Base-by-base conservation (phyloP, 345 rosid genomes). In the Camelina neglecta region DNA sequence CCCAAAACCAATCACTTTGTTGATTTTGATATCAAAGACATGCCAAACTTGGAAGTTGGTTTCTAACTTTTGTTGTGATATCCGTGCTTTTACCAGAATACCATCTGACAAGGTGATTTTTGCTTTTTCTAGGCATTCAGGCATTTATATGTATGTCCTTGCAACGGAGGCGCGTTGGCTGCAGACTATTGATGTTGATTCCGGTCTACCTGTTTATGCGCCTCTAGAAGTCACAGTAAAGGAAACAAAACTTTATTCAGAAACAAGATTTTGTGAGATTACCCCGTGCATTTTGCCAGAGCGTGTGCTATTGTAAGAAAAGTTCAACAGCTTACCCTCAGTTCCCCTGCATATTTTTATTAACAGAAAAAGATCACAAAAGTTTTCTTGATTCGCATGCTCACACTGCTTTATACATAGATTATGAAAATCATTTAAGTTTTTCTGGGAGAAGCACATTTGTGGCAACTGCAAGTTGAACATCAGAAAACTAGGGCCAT, bases 161-260 rank as follows among this genome's bases (percentile, higher is more conserved):
- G 96, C 97, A 58, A 83, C 96, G 11, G 98, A 94, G 78, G 93
- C 93, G 82, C 97, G 98, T 70, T 92, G 94, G 96, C 82, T 94
- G 83, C 97, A 90, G 81, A 94, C 97, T 39, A 83, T 95, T 75
- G 99, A 95, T 83, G 97, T 95, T 76, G 97, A 92, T 84, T 87
- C 93, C 47, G 96, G 97, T 80, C 84, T 89, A 31, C 96, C 97
- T 60, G 99, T 95, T 44, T 95, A 90, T 79, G 92, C 89, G 38
- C 98, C 99, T 64, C 80, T 95, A 75, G 99, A 92, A 81, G 85
- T 95, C 68, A 89, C 96, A 13, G 77, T 89, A 38, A 83, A 73
- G 78, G 97, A 90, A 83, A 95, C 92, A 26, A 91, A 92, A 63
- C 86, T 84, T 76, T 95, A 95, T 81, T 81, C 92, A 24, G 97